Evolutionary conservation across 2,329 filamentous ascomycete species (phyloP).

Genomic region (Aspergillus nomiae): DNA sequence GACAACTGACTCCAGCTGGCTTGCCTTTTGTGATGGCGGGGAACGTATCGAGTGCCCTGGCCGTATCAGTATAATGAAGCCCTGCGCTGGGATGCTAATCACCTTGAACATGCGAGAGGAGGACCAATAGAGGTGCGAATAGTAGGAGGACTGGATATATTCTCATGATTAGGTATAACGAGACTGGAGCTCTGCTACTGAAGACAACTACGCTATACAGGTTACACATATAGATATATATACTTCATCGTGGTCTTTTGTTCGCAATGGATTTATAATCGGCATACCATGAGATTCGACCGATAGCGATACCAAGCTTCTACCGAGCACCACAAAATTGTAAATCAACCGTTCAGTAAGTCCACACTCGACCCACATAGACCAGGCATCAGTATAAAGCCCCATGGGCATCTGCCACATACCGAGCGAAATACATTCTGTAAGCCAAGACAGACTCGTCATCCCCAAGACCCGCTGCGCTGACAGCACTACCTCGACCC

Average conservation of each 20-base stretch:
- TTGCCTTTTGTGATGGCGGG: not conserved
- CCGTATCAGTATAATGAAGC: not conserved
- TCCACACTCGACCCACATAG: not conserved
- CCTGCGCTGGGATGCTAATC: too few relatives aligned
- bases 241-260: not conserved
- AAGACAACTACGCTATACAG: not conserved
- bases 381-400: not conserved
- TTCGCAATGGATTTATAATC: not conserved
- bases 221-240: not conserved
- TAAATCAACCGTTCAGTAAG: not conserved
- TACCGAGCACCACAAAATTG: too few relatives aligned
- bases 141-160: not conserved
- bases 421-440: not conserved
- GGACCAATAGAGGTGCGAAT: not conserved
- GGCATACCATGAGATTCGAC: rapidly evolving
- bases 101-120: not conserved
- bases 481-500: not conserved
- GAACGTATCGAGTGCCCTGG: not conserved
- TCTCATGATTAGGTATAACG: not conserved
- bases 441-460: conserved; percentile 3
- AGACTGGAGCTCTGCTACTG: not conserved
- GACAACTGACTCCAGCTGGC: not conserved
- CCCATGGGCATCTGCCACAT: not conserved
- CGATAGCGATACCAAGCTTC: not conserved
- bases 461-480: not conserved